Base-by-base conservation (phyloP, 2,329 filamentous ascomycete species). In the Pseudocercospora cruenta region DNA sequence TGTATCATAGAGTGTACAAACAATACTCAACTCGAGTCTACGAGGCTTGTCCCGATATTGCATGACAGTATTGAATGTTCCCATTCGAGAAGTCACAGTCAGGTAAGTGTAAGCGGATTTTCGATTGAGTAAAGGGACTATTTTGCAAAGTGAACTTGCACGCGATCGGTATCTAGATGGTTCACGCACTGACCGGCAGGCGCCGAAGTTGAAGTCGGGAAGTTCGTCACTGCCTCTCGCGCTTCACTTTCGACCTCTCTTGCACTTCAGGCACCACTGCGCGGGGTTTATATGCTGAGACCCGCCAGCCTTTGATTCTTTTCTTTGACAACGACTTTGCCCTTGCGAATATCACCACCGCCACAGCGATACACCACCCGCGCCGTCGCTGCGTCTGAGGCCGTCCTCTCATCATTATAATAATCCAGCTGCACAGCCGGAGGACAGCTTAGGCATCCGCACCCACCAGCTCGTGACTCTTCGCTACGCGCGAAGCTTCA, bases 1-100 rank as follows among this genome's bases (percentile, higher is more conserved):
- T 66, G 64, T 66, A 66, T 24, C 26, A 66, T 66, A 63, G 45
- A 39, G 55, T 39, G 55, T 36, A 58, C 55, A 31, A 58, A 58
- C 36, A 31, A 58, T 33, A 39, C 59, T 62, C 63, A 26, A 62
- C 53, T 65, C 59, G 58, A 55, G 51, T 31, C 24, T 55, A 12
- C 8, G 14, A 55, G 24, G 14, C 14, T 16, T 31, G 22, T 55
- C 16, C 26, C n/a, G n/a, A n/a, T n/a, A n/a, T n/a, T n/a, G n/a
- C n/a, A n/a, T n/a, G n/a, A n/a, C n/a, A n/a, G n/a, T n/a, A n/a
- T n/a, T n/a, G n/a, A n/a, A n/a, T n/a, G n/a, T n/a, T n/a, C n/a
- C n/a, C n/a, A 14, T 33, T 12, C 31, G 31, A 33, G 31, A 14
- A 33, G 31, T 1, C 31, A 2, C 31, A 14, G 31, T 10, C 2